These are phyloP conservation scores for Populus tomentosa DNA, from an alignment of 441 rosid genomes.

Conservation along the genomic window DNA sequence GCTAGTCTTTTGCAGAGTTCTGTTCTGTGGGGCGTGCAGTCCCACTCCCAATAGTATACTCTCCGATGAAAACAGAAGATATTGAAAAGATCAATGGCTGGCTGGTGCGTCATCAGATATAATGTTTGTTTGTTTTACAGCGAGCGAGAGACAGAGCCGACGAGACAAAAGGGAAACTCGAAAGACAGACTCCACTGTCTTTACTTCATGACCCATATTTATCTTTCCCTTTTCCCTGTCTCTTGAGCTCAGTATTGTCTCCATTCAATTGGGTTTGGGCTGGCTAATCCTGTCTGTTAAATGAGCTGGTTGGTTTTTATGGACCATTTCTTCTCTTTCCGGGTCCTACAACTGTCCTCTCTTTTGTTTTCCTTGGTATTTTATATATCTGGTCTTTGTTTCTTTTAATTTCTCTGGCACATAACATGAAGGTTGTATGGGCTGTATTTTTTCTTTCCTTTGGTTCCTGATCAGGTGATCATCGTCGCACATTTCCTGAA, in stretches of 20 bases:
- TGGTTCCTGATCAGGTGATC: background rate
- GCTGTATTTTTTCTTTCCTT: background rate
- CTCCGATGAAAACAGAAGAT: background rate
- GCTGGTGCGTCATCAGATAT: background rate
- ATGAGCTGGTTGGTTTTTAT: background rate
- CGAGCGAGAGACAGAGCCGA: background rate
- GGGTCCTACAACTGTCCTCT: background rate
- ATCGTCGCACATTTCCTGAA: background rate
- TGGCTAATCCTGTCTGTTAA: background rate
- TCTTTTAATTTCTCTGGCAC: background rate
- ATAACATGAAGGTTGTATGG: too few relatives aligned
- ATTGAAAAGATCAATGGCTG: background rate
- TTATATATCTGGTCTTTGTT: background rate
- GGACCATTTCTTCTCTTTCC: background rate
- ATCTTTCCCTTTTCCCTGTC: background rate
- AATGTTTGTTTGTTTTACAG: background rate
- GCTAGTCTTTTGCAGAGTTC: background rate
- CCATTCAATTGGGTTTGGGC: background rate
- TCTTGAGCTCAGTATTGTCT: background rate
- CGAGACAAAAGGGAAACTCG: conserved; percentile 52
- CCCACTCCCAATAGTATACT: background rate
- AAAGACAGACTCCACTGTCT: conserved; percentile 27
- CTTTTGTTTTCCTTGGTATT: too few relatives aligned
- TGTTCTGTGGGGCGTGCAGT: conserved; percentile 1
- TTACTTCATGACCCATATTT: conserved; percentile 2